These are phyloP conservation scores for Populus tremula DNA, from an alignment of 345 rosid species.

Conservation along the genomic window DNA sequence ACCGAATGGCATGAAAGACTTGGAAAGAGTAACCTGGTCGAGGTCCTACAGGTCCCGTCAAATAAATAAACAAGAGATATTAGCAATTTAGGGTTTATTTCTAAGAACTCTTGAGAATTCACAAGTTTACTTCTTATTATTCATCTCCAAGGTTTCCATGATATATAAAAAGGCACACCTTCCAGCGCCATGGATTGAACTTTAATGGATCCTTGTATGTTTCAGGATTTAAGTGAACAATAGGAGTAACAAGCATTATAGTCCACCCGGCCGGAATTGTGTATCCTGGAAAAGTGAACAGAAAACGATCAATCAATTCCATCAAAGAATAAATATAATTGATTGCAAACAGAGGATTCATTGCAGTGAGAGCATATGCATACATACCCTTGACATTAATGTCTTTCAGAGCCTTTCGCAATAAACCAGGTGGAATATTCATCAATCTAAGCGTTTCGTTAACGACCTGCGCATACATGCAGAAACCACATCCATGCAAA, in stretches of 20 bases:
- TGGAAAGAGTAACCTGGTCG: neutral
- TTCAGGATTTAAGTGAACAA: conserved; percentile 23
- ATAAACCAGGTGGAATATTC: conserved; percentile 2
- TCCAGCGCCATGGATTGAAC: conserved; percentile 39
- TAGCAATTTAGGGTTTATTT: neutral
- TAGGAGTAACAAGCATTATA: conserved; percentile 11
- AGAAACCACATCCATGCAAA: neutral
- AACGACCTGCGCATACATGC: neutral
- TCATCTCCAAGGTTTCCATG: neutral
- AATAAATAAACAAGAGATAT: neutral
- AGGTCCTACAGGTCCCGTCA: neutral
- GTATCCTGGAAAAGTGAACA: conserved; percentile 12
- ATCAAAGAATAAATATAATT: neutral
- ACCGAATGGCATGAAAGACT: conserved; percentile 3
- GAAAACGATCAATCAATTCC: neutral
- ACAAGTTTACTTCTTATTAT: neutral
- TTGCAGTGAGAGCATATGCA: neutral
- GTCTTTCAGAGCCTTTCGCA: conserved; percentile 4
- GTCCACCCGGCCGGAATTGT: conserved; percentile 37
- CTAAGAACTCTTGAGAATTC: neutral
- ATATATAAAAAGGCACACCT: conserved; percentile 6
- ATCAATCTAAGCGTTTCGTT: conserved; percentile 5
- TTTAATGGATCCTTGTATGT: conserved; percentile 25
- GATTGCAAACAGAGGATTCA: neutral
- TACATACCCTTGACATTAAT: conserved; percentile 1